Evolutionary conservation across 371 early-diverging fungal genomes (phyloP).

Genomic region (Gilbertella persicaria): DNA sequence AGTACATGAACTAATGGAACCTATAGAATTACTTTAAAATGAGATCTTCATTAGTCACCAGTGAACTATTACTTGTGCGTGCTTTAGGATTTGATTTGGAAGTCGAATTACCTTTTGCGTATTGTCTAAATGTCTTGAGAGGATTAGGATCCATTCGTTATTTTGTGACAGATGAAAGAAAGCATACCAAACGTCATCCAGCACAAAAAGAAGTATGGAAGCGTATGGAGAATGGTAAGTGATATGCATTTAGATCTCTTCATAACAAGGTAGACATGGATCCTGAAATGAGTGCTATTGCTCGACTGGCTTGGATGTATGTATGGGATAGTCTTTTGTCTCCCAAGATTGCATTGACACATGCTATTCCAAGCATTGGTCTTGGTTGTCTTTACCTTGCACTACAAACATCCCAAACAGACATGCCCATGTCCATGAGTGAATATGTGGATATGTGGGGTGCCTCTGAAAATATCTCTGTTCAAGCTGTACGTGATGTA

Average conservation of each 20-base stretch:
- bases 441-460: conserved; percentile 55
- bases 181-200: conserved; percentile 11
- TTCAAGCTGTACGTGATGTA: conserved; percentile 49
- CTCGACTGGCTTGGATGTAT: conserved; percentile 45
- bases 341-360: conserved; percentile 39
- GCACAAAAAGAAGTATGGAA: conserved; percentile 43
- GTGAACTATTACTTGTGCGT: conserved; percentile 47
- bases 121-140: conserved; percentile 43
- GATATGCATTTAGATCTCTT: too few relatives aligned
- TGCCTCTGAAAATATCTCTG: conserved; percentile 47
- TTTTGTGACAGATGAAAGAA: conserved; percentile 23
- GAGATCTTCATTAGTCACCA: conserved; percentile 46
- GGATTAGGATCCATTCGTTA: conserved; percentile 41
- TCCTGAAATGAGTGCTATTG: conserved; percentile 42
- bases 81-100: conserved; percentile 51
- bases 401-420: conserved; percentile 30
- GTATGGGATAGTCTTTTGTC: conserved; percentile 47
- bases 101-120: conserved; percentile 49
- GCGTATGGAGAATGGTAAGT: conserved; percentile 36
- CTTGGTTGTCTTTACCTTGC: conserved; percentile 52
- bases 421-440: conserved; percentile 47
- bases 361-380: conserved; percentile 39
- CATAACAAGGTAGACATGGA: conserved; percentile 31
- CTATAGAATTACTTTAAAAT: conserved; percentile 43
- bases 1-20: not conserved